Evolutionary conservation across 805 yeast species (phyloP).

Genomic region (Nakazawaea ernobii): DNA sequence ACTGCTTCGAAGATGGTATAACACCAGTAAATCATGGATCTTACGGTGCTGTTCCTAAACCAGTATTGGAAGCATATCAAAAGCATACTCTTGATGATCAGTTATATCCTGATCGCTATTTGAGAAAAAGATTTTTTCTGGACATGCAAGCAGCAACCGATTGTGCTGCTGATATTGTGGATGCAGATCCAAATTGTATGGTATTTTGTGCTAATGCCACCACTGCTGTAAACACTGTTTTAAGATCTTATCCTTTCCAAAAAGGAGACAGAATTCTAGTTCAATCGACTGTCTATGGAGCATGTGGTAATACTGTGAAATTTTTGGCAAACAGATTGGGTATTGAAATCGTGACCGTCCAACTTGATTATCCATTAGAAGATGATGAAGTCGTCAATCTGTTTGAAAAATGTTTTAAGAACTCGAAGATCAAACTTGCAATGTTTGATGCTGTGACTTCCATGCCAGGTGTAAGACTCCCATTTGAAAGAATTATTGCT

Average conservation of each 20-base stretch:
- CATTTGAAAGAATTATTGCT: slow-evolving; percentile 42
- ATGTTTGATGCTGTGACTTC: slow-evolving; percentile 56
- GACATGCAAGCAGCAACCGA: slow-evolving; percentile 30
- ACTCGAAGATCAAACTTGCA: slow-evolving; percentile 31
- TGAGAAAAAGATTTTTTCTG: slow-evolving; percentile 21
- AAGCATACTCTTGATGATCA: slow-evolving; percentile 23
- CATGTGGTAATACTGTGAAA: slow-evolving; percentile 47
- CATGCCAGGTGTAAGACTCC: slow-evolving; percentile 57
- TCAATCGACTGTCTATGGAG: slow-evolving; percentile 45
- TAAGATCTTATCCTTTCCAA: slow-evolving; percentile 46
- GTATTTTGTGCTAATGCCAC: slow-evolving; percentile 60
- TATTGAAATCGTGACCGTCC: slow-evolving; percentile 30
- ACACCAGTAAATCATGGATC: slow-evolving; percentile 60
- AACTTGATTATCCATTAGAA: slow-evolving; percentile 37
- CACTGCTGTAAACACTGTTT: slow-evolving; percentile 49
- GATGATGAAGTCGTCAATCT: slow-evolving; percentile 32
- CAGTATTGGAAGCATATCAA: slow-evolving; percentile 35
- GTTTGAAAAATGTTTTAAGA: slow-evolving; percentile 20
- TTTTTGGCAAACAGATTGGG: slow-evolving; percentile 31
- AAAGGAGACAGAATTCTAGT: slow-evolving; percentile 47
- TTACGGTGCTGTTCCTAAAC: slow-evolving; percentile 50
- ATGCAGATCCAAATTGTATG: slow-evolving; percentile 39
- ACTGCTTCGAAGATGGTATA: slow-evolving; percentile 32
- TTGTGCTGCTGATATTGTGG: slow-evolving; percentile 35
- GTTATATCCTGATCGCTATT: slow-evolving; percentile 43